A percentile compares a stretch with the other conserved stretches of the same genome.
Evolutionary conservation across 140 eudicot species (phyloP).

Genomic region (Ambrosia hybrid): DNA sequence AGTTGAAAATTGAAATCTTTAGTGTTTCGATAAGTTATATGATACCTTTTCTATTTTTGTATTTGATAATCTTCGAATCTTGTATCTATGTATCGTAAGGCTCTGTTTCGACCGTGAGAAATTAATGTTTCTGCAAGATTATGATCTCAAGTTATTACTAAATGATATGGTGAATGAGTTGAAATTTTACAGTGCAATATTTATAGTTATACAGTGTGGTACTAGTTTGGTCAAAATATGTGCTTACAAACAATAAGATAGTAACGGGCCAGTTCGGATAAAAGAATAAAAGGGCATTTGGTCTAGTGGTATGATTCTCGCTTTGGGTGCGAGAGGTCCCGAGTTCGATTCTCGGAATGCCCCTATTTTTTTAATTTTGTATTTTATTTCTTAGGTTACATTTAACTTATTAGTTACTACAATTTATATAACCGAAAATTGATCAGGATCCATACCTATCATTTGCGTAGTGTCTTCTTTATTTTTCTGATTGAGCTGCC

Average conservation of each 20-base stretch:
- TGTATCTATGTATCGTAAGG: conserved; percentile 5
- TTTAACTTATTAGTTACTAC: too few species aligned
- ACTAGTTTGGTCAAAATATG: too few species aligned
- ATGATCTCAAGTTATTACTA: not conserved
- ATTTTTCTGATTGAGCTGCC: too few species aligned
- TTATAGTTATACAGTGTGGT: too few species aligned
- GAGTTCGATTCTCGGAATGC: conserved; percentile 98
- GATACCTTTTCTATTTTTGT: not conserved
- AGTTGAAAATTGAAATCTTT: conserved; percentile 23
- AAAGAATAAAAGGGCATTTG: conserved; percentile 57
- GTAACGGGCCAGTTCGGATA: too few species aligned
- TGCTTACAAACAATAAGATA: not conserved
- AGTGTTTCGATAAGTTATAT: conserved; percentile 13
- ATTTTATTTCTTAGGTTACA: too few species aligned
- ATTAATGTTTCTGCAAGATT: not conserved
- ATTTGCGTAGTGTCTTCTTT: too few species aligned
- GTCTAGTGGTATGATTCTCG: conserved; percentile 99
- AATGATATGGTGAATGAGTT: not conserved
- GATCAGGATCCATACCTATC: too few species aligned
- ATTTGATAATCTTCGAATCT: not conserved
- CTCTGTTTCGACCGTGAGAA: not conserved
- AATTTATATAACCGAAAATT: too few species aligned
- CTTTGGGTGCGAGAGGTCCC: conserved; percentile 98
- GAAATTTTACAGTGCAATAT: not conserved
- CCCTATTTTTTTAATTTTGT: conserved; percentile 27